Evolutionary conservation across 108 stramenopile genomes (phyloP).

Genomic region (Pseudonitzschia multistriata): DNA sequence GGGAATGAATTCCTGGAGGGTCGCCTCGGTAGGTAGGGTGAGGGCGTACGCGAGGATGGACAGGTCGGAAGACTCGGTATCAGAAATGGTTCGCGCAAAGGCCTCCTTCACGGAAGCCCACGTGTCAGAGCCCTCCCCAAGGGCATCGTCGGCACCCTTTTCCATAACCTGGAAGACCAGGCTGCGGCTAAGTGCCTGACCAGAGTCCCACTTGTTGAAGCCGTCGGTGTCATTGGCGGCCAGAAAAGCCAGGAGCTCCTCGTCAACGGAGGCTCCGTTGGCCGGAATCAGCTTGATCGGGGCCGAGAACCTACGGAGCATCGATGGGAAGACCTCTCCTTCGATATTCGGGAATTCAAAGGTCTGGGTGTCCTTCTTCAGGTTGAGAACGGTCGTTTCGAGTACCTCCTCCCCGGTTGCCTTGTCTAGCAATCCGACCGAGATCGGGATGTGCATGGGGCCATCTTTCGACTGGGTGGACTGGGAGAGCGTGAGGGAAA

Average conservation of each 20-base stretch:
- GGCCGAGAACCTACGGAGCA: constrained; percentile 91
- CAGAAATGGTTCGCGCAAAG: constrained; percentile 53
- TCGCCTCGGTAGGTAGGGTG: constrained; percentile 74
- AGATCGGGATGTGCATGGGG: constrained; percentile 95
- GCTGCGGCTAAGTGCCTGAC: constrained; percentile 58
- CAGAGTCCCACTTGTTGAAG: constrained; percentile 93
- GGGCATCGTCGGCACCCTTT: constrained; percentile 21
- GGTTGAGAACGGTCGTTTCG: constrained; percentile 74
- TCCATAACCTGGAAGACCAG: constrained; percentile 64
- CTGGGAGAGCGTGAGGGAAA: constrained; percentile 61
- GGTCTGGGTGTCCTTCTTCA: constrained; percentile 78
- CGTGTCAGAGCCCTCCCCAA: constrained; percentile 24
- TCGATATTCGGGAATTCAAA: constrained; percentile 76
- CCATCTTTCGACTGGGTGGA: constrained; percentile 26
- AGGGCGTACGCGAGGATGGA: constrained; percentile 84
- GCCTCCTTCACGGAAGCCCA: constrained; percentile 49
- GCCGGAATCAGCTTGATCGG: constrained; percentile 86
- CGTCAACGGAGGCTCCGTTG: constrained; percentile 45
- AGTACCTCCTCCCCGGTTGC: constrained; percentile 77
- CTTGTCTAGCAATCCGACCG: constrained; percentile 87
- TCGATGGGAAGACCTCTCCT: constrained; percentile 83
- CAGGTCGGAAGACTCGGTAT: constrained; percentile 46
- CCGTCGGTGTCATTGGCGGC: constrained; percentile 89
- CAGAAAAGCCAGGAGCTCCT: constrained; percentile 70
- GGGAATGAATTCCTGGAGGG: constrained; percentile 69